Evolutionary conservation across 331 rosid species (phyloP).

Genomic region (Stylosanthes scabra): DNA sequence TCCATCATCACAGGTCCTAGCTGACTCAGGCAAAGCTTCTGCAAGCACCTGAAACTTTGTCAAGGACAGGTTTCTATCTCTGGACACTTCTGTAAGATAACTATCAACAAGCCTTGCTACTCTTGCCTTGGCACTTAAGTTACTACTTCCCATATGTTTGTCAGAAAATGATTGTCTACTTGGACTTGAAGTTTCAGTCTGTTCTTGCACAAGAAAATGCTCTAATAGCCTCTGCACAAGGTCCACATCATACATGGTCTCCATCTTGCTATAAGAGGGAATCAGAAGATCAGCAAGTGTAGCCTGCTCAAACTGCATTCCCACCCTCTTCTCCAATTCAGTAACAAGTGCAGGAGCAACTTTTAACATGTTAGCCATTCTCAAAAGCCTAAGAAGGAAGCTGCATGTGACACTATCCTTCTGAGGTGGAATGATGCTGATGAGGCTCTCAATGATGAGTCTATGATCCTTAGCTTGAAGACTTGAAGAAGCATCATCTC

Average conservation of each 20-base stretch:
- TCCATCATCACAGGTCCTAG: constrained; percentile 96
- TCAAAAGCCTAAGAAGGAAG: constrained; percentile 86
- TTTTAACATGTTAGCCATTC: constrained; percentile 85
- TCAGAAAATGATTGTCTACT: constrained; percentile 62
- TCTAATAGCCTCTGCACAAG: constrained; percentile 90
- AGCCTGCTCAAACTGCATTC: constrained; percentile 98
- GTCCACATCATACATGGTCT: constrained; percentile 88
- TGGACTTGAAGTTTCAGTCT: constrained; percentile 79
- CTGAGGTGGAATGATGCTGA: constrained; percentile 93
- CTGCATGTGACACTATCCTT: constrained; percentile 94
- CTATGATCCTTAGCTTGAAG: constrained; percentile 81
- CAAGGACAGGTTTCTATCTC: constrained; percentile 88
- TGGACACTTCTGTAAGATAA: constrained; percentile 92
- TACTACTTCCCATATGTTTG: constrained; percentile 51
- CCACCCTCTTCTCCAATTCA: constrained; percentile 91
- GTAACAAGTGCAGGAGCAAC: constrained; percentile 94
- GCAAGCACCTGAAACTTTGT: constrained; percentile 98
- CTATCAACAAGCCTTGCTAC: constrained; percentile 98
- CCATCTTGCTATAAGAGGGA: constrained; percentile 70
- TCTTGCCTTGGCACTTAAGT: constrained; percentile 82
- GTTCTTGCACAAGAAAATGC: constrained; percentile 95
- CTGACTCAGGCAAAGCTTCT: constrained; percentile 96
- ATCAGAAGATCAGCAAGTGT: constrained; percentile 76
- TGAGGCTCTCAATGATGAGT: constrained; percentile 87
- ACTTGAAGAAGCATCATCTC: constrained; percentile 55